phyloP scores from a whole-genome alignment of 495 filamentous ascomycete species.

The Penicillium cosmopolitanum region DNA sequence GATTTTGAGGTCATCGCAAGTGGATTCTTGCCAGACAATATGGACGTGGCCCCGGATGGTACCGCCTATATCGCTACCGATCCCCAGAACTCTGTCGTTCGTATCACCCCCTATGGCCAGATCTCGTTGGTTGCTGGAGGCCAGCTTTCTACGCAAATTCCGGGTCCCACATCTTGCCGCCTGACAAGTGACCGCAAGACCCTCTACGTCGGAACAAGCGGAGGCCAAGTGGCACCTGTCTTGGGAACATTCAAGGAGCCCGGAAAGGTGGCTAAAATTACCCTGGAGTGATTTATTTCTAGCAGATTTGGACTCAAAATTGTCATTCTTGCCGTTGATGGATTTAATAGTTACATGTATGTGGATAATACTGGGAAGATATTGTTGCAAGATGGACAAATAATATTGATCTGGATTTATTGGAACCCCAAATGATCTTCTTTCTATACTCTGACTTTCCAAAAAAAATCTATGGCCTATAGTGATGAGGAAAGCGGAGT shows the following conservation, averaged over 20 bases:
- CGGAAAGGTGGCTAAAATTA: constrained; percentile 33
- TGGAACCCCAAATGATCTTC: too few relatives aligned
- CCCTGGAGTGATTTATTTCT: constrained; percentile 10
- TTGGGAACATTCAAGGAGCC: constrained; percentile 35
- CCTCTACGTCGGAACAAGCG: constrained; percentile 36
- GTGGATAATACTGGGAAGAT: too few relatives aligned
- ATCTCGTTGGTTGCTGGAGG: constrained; percentile 32
- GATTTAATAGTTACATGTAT: too few relatives aligned
- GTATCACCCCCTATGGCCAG: constrained; percentile 29
- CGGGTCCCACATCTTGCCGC: constrained; percentile 31
- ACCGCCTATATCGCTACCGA: constrained; percentile 41
- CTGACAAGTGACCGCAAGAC: constrained; percentile 27
- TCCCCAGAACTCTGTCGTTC: constrained; percentile 31
- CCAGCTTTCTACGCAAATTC: constrained; percentile 30
- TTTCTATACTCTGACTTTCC: too few relatives aligned
- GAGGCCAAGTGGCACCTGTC: constrained; percentile 34
- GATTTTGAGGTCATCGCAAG: constrained; percentile 36
- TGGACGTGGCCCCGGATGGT: constrained; percentile 39
- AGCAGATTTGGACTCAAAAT: too few relatives aligned
- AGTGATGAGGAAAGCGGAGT: too few relatives aligned
- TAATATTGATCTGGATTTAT: too few relatives aligned
- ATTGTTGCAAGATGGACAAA: too few relatives aligned
- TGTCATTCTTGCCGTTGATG: too few relatives aligned
- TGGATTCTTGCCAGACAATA: constrained; percentile 35
- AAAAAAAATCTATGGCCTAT: too few relatives aligned